phyloP scores from a whole-genome alignment of 176 grass and related monocot species.

The Musa troglodytarum region DNA sequence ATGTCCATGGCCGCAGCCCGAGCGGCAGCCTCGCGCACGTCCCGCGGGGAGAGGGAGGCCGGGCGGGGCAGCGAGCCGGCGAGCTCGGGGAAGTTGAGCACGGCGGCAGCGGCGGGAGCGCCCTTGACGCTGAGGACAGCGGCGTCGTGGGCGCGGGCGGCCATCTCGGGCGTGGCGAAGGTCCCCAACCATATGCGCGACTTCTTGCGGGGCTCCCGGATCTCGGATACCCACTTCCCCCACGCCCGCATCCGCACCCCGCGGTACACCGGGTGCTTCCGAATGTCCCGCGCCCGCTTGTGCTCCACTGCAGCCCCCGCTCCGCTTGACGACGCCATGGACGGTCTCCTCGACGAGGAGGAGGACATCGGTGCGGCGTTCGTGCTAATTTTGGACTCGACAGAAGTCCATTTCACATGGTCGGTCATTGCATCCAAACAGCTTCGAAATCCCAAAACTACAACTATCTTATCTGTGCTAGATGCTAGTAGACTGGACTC shows the following conservation, averaged over 20 bases:
- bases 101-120: not conserved
- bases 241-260: slow-evolving; percentile 9
- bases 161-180: slow-evolving; percentile 7
- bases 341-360: not conserved
- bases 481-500: too few relatives aligned
- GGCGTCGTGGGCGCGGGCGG: slow-evolving; percentile 2
- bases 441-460: too few relatives aligned
- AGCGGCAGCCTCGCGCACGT: not conserved
- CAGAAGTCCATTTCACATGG: not conserved
- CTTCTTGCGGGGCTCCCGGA: slow-evolving; percentile 10
- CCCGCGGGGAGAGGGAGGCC: not conserved
- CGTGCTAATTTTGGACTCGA: not conserved
- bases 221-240: slow-evolving; percentile 8
- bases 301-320: not conserved
- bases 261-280: slow-evolving; percentile 3
- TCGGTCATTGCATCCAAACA: not conserved
- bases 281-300: not conserved
- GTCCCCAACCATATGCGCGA: slow-evolving; percentile 2
- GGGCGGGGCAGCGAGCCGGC: not conserved
- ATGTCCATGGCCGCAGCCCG: not conserved
- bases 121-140: slow-evolving; percentile 4
- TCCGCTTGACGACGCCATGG: too few relatives aligned
- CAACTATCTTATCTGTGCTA: too few relatives aligned
- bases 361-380: not conserved
- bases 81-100: slow-evolving; percentile 8